These are phyloP conservation scores for Begonia loranthoides DNA, from an alignment of 306 rosid species.

Conservation along the genomic window DNA sequence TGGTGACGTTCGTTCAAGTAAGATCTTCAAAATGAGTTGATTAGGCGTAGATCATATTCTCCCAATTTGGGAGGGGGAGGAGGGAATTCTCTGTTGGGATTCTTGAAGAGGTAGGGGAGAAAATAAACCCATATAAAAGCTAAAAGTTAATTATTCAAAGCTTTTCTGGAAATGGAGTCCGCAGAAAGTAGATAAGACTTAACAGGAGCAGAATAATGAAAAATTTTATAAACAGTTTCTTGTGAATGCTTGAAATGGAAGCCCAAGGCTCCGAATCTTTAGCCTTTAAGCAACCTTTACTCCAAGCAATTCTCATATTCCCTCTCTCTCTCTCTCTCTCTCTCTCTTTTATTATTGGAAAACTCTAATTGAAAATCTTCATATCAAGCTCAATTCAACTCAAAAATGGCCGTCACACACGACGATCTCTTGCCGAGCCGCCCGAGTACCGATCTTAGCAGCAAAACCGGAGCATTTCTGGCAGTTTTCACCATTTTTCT, in stretches of 20 bases:
- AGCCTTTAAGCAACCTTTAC: slow-evolving; percentile 76
- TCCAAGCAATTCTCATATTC: slow-evolving; percentile 60
- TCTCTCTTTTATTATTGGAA: slow-evolving; percentile 5
- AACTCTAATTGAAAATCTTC: not conserved
- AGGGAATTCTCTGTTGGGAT: too few species aligned
- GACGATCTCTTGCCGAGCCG: slow-evolving; percentile 73
- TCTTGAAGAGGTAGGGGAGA: too few species aligned
- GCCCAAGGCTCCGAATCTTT: slow-evolving; percentile 42
- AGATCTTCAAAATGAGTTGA: too few species aligned
- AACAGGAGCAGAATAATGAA: too few species aligned
- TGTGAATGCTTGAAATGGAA: slow-evolving; percentile 26
- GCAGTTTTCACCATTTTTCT: slow-evolving; percentile 47
- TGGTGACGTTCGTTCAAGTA: too few species aligned
- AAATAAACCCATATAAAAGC: too few species aligned
- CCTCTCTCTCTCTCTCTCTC: not conserved
- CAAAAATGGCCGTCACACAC: slow-evolving; percentile 70
- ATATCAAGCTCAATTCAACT: slow-evolving; percentile 12
- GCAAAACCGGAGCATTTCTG: slow-evolving; percentile 55
- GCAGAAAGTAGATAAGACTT: too few species aligned
- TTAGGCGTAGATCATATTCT: too few species aligned
- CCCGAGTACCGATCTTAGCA: slow-evolving; percentile 35
- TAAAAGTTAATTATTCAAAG: too few species aligned
- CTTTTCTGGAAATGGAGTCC: too few species aligned
- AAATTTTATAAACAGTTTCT: too few species aligned
- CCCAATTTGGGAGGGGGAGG: too few species aligned